Base-by-base conservation (phyloP, 208 protist species). In the Acanthamoeba rhysodes region DNA sequence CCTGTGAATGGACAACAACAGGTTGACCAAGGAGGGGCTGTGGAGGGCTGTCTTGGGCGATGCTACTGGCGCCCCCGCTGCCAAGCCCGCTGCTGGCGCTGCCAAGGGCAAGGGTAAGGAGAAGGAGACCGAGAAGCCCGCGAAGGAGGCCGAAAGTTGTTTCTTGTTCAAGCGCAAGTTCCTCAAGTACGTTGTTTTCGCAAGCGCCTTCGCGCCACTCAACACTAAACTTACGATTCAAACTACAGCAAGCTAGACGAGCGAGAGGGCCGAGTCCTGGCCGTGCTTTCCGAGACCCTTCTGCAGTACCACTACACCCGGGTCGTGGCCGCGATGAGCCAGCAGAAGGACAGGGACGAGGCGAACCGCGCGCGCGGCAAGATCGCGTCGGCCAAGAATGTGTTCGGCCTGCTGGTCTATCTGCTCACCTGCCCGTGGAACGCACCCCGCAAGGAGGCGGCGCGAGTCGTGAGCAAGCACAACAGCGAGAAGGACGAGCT, bases 91-190 rank as follows among this genome's bases (percentile, higher is more conserved):
- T 14, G 64, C 34, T 14, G 57, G 29, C 7, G 66, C 88, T 0
- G 41, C 88, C 70, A 94, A 94, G 88, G 88, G 64, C 41, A 94
- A 94, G 88, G 66, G 45, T 12, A 94, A 94, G 66, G 88, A 78
- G 32, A 88, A 66, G 48, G 48, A 59, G 29, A 41, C 53, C 29
- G 80, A n/a, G 24, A 41, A n/a, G n/a, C 9, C 24, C 12, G 29
- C 4, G 22, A 59, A 59, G 55, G 50, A 18, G 8, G 4, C 53
- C 50, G 48, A 88, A 32, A 45, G 80, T 32, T 57, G 50, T 24
- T 88, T 66, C 80, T 41, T 66, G n/a, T 88, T 66, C 80, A 88
- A 88, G 80, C 80, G 80, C 80, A 88, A 88, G 50, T 88, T 88
- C 80, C 53, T 88, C 50, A 88, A 66, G 80, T 88, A 64, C 12